Evolutionary conservation across 2,329 filamentous ascomycete genomes (phyloP), one percentile per base, ranked within the genome.

Genomic region (Exutisphaerella laricina): DNA sequence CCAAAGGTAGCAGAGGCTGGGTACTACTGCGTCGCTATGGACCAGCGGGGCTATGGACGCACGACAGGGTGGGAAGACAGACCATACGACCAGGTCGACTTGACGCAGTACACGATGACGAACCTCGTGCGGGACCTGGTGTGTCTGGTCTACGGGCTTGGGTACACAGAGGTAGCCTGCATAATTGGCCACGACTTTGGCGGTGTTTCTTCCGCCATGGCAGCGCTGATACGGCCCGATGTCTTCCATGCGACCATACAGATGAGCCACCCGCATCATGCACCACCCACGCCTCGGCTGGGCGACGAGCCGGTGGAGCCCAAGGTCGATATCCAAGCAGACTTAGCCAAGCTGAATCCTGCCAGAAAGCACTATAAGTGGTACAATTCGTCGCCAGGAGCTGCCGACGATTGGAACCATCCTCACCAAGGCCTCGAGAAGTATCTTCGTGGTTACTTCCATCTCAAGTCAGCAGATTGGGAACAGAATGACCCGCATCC

Each of bases 301-400:
- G 66, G 73, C 46, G 62, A 66, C 21, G 59, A 70, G n/a, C 54
- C 59, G n/a, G 18, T 32, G 4, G 57, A 58, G 47, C 51, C 40
- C 35, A 45, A 54, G 12, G 18, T 48, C 5, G 70, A 79, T 43
- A 72, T 84, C n/a, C 75, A 80, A 44, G 63, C 66, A 14, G 73
- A 74, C 3, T 70, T 84, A 2, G 73, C 73, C 0, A 65, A 66
- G 29, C 68, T 80, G 1, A 59, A 69, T 1, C 70, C 74, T n/a
- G 78, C 79, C 0, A 58, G 77, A 6, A 84, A 84, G 58, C 80
- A 84, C 58, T 85, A 85, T 67, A 82, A 82, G 60, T 81, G 74
- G 74, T 84, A 80, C 60, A 80, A 80, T 53, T 74, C 75, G 2
- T 72, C 70, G 2, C 37, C 67, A 0, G 46, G 57, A 1, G 77